Percentiles rank a stretch among this genome's conserved stretches.
phyloP scores from a whole-genome alignment of 768 basidiomycete species.

The Phanerochaete carnosa region DNA sequence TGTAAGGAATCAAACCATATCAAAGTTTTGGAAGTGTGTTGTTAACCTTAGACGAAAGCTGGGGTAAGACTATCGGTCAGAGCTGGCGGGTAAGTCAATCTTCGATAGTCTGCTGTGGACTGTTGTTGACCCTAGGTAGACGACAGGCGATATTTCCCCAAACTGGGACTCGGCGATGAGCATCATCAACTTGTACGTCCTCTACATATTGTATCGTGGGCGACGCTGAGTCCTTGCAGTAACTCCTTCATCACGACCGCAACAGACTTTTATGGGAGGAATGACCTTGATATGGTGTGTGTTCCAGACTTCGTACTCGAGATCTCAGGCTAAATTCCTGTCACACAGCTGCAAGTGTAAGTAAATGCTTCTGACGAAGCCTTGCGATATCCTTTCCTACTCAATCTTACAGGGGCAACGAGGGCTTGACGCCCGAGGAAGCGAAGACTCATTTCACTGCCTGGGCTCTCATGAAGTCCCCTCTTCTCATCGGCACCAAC shows the following conservation, averaged over 20 bases:
- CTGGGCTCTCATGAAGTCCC: slow-evolving; percentile 71
- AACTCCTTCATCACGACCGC: slow-evolving; percentile 64
- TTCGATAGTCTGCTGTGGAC: background rate
- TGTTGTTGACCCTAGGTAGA: slow-evolving; percentile 10
- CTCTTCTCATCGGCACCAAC: slow-evolving; percentile 57
- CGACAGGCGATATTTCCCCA: slow-evolving; percentile 29
- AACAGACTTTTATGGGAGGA: slow-evolving; percentile 64
- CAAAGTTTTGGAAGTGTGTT: background rate
- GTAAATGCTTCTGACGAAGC: background rate
- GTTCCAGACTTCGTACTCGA: background rate
- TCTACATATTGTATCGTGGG: background rate
- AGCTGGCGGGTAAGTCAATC: slow-evolving; percentile 54
- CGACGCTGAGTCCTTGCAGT: slow-evolving; percentile 27
- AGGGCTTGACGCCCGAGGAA: slow-evolving; percentile 58
- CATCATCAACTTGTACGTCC: slow-evolving; percentile 51
- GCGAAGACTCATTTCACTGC: slow-evolving; percentile 69
- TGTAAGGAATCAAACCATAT: background rate
- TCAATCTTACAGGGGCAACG: slow-evolving; percentile 50
- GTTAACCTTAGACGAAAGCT: slow-evolving; percentile 34
- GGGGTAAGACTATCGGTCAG: slow-evolving; percentile 58
- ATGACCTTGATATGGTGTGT: slow-evolving; percentile 65
- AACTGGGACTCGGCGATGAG: slow-evolving; percentile 47
- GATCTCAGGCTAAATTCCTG: background rate
- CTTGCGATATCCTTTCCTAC: background rate
- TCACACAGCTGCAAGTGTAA: background rate